These are phyloP conservation scores for Paralagenidium karlingii DNA, from an alignment of 352 stramenopile species.

Conservation along the genomic window DNA sequence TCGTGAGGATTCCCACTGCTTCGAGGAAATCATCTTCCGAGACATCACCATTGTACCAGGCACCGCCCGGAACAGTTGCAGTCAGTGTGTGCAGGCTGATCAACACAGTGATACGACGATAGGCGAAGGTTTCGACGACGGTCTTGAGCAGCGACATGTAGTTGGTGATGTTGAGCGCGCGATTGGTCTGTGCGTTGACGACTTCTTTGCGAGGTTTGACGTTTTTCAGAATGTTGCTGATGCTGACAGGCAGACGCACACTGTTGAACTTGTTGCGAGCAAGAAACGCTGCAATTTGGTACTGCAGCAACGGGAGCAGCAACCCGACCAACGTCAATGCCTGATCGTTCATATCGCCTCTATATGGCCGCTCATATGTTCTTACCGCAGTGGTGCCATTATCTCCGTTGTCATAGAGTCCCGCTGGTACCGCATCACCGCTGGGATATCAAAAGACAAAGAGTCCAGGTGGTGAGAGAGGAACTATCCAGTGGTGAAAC, in stretches of 20 bases:
- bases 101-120: conserved; percentile 49
- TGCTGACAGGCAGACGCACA: conserved; percentile 41
- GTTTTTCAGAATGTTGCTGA: conserved; percentile 36
- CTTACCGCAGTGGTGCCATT: conserved; percentile 15
- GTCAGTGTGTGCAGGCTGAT: conserved; percentile 59
- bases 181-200: conserved; percentile 57
- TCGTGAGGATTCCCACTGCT: conserved; percentile 38
- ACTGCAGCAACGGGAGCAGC: conserved; percentile 8
- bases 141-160: conserved; percentile 54
- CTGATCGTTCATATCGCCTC: neutral
- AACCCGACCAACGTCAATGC: neutral
- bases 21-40: conserved; percentile 39
- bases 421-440: conserved; percentile 2
- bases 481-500: no score
- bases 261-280: conserved; percentile 64
- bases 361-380: neutral
- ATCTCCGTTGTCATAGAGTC: conserved; percentile 8
- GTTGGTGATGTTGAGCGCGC: conserved; percentile 42
- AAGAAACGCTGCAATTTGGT: conserved; percentile 48
- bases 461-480: no score
- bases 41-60: conserved; percentile 43
- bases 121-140: conserved; percentile 38
- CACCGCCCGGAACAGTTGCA: conserved; percentile 23
- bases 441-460: neutral
- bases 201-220: conserved; percentile 21